Conservation (phyloP, 202 grass and related monocot species). For the Digitaria exilis region DNA sequence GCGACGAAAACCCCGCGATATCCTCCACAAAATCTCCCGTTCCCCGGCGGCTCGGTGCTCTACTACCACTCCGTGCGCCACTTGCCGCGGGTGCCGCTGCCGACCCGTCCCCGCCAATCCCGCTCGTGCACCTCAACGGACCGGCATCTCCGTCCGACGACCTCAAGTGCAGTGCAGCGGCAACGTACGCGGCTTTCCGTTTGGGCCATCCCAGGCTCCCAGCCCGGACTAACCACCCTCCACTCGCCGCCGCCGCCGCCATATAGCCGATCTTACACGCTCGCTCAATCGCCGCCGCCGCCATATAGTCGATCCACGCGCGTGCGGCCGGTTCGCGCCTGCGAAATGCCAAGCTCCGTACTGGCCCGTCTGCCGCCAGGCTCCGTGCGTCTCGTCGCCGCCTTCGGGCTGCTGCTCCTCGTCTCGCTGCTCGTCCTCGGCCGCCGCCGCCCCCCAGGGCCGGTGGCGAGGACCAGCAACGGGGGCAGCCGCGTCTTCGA, state of each 20-base stretch:
- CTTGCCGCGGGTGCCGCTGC: not conserved
- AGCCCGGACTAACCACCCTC: too few relatives aligned
- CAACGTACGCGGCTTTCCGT: too few relatives aligned
- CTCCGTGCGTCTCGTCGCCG: slow-evolving; percentile 29
- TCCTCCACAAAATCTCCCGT: not conserved
- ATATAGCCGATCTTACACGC: too few relatives aligned
- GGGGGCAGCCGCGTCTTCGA: not conserved
- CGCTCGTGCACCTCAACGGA: not conserved
- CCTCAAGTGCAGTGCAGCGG: too few relatives aligned
- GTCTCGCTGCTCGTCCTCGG: slow-evolving; percentile 43
- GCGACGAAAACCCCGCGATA: not conserved
- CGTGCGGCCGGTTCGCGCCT: not conserved
- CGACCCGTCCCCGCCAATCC: not conserved
- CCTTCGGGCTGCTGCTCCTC: slow-evolving; percentile 47
- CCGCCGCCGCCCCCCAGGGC: not conserved
- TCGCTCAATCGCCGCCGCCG: not conserved
- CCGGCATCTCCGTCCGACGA: too few relatives aligned
- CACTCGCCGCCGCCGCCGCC: too few relatives aligned
- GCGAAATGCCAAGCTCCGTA: slow-evolving; percentile 36
- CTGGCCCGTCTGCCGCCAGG: not conserved
- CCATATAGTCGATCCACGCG: not conserved
- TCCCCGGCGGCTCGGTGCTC: not conserved
- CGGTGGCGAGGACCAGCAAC: not conserved
- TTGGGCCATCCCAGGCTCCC: too few relatives aligned
- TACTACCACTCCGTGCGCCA: too few relatives aligned